phyloP scores from a whole-genome alignment of 495 filamentous ascomycete genomes.

The Neurospora terricola region DNA sequence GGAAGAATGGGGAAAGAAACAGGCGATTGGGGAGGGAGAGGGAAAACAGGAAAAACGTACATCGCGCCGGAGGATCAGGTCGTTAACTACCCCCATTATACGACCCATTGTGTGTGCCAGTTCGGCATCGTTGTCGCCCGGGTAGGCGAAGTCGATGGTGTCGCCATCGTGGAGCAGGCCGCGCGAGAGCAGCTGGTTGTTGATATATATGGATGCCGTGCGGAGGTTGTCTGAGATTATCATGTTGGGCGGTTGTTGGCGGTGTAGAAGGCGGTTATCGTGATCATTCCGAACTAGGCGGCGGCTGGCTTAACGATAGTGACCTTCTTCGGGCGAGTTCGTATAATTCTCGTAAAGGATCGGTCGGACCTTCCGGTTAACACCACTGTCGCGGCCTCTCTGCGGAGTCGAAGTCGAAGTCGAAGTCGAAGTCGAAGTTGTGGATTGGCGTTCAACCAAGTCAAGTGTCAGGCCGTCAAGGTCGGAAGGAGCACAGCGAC shows the following conservation, averaged over 20 bases:
- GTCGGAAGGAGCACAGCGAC: not conserved
- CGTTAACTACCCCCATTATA: constrained; percentile 87
- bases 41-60: too few relatives aligned
- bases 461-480: not conserved
- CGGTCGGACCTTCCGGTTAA: not conserved
- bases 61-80: constrained; percentile 73
- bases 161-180: constrained; percentile 78
- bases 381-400: not conserved
- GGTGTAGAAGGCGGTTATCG: not conserved
- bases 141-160: constrained; percentile 75
- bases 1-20: too few relatives aligned
- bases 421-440: not conserved
- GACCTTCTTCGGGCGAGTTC: not conserved
- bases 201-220: constrained; percentile 89
- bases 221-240: constrained; percentile 77
- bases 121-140: constrained; percentile 53
- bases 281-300: not conserved
- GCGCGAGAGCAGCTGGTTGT: constrained; percentile 85
- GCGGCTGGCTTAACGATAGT: not conserved
- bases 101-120: constrained; percentile 64
- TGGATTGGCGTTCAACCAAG: not conserved
- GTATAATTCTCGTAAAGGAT: not conserved
- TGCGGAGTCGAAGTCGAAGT: not conserved
- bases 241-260: constrained; percentile 16
- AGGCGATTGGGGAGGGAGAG: not conserved